Percentiles rank a stretch among this genome's conserved stretches.
These are phyloP conservation scores for Aspergillus sp. DNA, from an alignment of 2,329 filamentous ascomycete genomes.

Conservation along the genomic window DNA sequence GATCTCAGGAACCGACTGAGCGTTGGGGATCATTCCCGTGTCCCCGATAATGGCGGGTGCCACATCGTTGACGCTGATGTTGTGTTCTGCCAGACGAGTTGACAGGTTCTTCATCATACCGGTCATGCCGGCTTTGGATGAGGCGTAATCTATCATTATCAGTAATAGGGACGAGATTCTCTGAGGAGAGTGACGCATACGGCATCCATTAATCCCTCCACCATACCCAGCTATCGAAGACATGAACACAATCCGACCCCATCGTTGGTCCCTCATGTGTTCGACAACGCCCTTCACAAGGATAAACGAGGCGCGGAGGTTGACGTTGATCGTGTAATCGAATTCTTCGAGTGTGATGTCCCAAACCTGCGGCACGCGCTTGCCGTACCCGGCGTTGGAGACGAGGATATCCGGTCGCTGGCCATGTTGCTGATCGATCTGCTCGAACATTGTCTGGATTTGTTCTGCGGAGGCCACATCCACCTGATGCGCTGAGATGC, in stretches of 20 bases:
- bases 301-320: slow-evolving; percentile 57
- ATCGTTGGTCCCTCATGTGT: slow-evolving; percentile 53
- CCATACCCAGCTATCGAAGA: slow-evolving; percentile 58
- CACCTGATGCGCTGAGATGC: slow-evolving; percentile 51
- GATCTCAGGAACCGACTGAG: slow-evolving; percentile 52
- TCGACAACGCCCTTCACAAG: slow-evolving; percentile 55
- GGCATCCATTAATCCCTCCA: slow-evolving; percentile 58
- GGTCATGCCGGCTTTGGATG: slow-evolving; percentile 56
- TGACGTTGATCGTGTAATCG: slow-evolving; percentile 56
- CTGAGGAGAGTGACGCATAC: slow-evolving; percentile 21
- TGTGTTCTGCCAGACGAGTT: slow-evolving; percentile 51
- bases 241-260: slow-evolving; percentile 60
- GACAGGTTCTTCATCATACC: slow-evolving; percentile 61
- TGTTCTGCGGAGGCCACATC: slow-evolving; percentile 51
- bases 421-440: slow-evolving; percentile 49
- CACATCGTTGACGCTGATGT: slow-evolving; percentile 63
- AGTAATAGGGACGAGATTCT: background rate
- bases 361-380: slow-evolving; percentile 49
- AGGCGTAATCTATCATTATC: slow-evolving; percentile 41
- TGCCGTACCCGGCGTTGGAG: slow-evolving; percentile 61
- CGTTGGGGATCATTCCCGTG: slow-evolving; percentile 57
- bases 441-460: slow-evolving; percentile 48
- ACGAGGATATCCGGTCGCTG: slow-evolving; percentile 57
- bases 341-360: slow-evolving; percentile 60
- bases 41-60: slow-evolving; percentile 62